Percentiles rank a stretch among this genome's conserved stretches.
Evolutionary conservation across 768 basidiomycete genomes (phyloP).

Genomic region (Leccinum variicolor): DNA sequence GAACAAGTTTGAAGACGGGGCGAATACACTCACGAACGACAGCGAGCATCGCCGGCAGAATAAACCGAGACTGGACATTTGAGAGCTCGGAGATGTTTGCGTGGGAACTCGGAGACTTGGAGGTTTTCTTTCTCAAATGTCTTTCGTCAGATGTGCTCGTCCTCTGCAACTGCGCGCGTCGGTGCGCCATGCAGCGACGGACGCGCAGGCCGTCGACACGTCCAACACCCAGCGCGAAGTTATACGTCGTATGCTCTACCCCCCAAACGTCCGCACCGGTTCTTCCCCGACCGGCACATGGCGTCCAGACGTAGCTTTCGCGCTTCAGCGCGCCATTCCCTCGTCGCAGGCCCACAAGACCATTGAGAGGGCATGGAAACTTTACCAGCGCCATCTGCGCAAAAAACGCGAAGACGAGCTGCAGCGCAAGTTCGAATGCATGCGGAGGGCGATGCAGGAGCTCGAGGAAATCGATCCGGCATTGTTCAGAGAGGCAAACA

Average conservation of each 20-base stretch:
- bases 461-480: constrained; percentile 49
- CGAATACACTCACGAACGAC: constrained; percentile 4
- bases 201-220: constrained; percentile 21
- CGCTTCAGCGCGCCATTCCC: constrained; percentile 81
- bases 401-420: constrained; percentile 67
- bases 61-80: constrained; percentile 13
- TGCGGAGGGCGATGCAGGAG: constrained; percentile 84
- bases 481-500: constrained; percentile 70
- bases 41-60: constrained; percentile 26
- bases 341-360: constrained; percentile 89
- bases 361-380: constrained; percentile 86
- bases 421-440: constrained; percentile 72
- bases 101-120: constrained; percentile 20
- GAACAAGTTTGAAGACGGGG: neutral
- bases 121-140: constrained; percentile 26
- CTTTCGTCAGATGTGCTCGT: constrained; percentile 36
- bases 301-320: constrained; percentile 74
- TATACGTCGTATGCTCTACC: constrained; percentile 80
- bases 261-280: constrained; percentile 65
- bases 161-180: constrained; percentile 34
- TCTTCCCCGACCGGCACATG: constrained; percentile 79
- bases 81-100: constrained; percentile 19
- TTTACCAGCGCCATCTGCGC: constrained; percentile 74
- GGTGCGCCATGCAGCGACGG: constrained; percentile 42
- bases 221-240: constrained; percentile 65